Conservation (phyloP, 345 rosid genomes). For the Eutrema japonicum region DNA sequence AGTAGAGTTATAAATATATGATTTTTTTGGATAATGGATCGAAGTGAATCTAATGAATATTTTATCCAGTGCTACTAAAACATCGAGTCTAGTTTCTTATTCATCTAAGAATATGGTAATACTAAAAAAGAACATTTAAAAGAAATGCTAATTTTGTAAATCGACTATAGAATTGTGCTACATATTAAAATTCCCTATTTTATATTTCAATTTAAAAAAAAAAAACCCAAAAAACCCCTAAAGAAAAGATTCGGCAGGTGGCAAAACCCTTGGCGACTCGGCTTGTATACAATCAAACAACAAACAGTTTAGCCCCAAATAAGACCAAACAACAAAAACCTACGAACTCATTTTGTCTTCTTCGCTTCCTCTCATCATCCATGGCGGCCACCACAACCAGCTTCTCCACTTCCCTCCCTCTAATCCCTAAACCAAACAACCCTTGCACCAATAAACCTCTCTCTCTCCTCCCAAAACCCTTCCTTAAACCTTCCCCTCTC, state of each 20-base stretch:
- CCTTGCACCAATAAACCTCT: conserved; percentile 20
- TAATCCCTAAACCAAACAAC: conserved; percentile 37
- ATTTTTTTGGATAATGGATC: too few relatives aligned
- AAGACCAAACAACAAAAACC: conserved; percentile 23
- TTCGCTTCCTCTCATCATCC: not conserved
- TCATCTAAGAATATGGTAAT: not conserved
- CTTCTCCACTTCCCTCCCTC: conserved; percentile 44
- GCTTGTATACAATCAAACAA: not conserved
- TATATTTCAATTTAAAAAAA: not conserved
- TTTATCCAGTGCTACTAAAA: too few relatives aligned
- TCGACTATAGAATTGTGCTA: not conserved
- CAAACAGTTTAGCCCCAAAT: not conserved
- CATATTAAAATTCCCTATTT: not conserved
- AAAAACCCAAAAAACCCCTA: not conserved
- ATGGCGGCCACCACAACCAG: conserved; percentile 51
- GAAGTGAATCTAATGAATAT: too few relatives aligned
- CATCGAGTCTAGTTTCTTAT: too few relatives aligned
- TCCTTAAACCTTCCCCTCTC: conserved; percentile 48
- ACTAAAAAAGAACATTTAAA: not conserved
- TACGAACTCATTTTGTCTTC: conserved; percentile 15
- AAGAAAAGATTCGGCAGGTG: conserved; percentile 21
- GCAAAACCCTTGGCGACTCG: conserved; percentile 19
- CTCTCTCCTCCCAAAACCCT: conserved; percentile 48
- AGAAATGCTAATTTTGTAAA: not conserved
- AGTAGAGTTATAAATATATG: too few relatives aligned